These are phyloP conservation scores for Botrytis cinerea DNA, from an alignment of 2,329 filamentous ascomycete genomes.

Conservation along the genomic window DNA sequence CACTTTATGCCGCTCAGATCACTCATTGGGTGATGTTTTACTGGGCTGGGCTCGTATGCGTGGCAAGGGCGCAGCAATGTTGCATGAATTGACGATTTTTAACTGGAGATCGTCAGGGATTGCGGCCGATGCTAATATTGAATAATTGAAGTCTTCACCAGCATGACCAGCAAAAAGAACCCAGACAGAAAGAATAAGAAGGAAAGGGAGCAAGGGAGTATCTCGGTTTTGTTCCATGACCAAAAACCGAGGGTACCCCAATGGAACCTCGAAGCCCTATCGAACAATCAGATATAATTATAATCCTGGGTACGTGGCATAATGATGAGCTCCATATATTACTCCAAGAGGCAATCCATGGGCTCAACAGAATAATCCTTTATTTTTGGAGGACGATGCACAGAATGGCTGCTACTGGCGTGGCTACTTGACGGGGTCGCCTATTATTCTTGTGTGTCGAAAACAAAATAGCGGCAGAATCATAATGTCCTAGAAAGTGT, in stretches of 20 bases:
- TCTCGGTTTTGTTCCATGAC: conserved; percentile 11
- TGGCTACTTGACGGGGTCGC: neutral
- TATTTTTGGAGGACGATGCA: neutral
- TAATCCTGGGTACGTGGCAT: conserved; percentile 13
- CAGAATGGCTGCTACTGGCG: neutral
- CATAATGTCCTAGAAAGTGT: neutral
- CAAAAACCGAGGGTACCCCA: neutral
- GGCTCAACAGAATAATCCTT: neutral
- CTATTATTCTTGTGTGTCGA: neutral
- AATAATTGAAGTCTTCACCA: conserved; percentile 8
- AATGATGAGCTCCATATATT: neutral
- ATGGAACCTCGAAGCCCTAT: conserved; percentile 6
- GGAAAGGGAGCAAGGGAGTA: conserved; percentile 2
- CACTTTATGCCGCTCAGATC: conserved; percentile 18
- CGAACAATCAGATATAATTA: neutral
- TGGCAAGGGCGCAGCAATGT: conserved; percentile 13
- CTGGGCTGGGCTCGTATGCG: conserved; percentile 21
- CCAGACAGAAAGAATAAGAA: conserved; percentile 14
- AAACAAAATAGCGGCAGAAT: neutral
- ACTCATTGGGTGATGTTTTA: conserved; percentile 17
- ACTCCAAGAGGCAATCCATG: neutral
- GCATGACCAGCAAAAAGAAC: conserved; percentile 16
- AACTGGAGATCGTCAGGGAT: conserved; percentile 16
- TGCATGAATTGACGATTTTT: conserved; percentile 21
- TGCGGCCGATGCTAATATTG: conserved; percentile 7